Evolutionary conservation across 495 filamentous ascomycete genomes (phyloP).

Genomic region (Penicillium samsonianum): DNA sequence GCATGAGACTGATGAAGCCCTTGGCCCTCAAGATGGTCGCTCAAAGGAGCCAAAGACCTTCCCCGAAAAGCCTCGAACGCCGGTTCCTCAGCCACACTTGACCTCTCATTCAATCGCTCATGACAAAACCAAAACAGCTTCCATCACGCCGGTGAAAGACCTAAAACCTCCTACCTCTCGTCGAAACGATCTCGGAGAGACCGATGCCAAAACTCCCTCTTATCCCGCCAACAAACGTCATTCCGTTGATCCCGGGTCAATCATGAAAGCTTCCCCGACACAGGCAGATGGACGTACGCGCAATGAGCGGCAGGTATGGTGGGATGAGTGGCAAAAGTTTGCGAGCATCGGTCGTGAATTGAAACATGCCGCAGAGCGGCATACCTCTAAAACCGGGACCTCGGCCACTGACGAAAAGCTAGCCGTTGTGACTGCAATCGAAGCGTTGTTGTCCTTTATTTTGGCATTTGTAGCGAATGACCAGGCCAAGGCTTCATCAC

Average conservation of each 20-base stretch:
- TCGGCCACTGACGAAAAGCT: conserved; percentile 40
- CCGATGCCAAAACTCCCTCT: conserved; percentile 34
- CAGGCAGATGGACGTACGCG: conserved; percentile 33
- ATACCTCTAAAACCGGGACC: conserved; percentile 34
- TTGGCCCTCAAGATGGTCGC: conserved; percentile 16
- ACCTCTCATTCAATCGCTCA: conserved; percentile 20
- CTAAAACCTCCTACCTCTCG: conserved; percentile 26
- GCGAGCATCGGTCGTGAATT: conserved; percentile 46
- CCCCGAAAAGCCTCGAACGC: conserved; percentile 33
- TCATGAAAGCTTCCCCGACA: conserved; percentile 31
- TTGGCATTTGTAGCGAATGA: conserved; percentile 52
- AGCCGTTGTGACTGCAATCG: conserved; percentile 46
- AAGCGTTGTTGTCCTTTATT: conserved; percentile 53
- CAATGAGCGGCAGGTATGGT: conserved; percentile 46
- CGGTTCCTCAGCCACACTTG: conserved; percentile 11
- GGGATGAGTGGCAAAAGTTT: conserved; percentile 47
- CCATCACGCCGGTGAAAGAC: conserved; percentile 37
- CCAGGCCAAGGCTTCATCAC: conserved; percentile 36
- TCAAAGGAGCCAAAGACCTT: conserved; percentile 26
- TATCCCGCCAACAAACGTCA: conserved; percentile 29
- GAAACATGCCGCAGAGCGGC: conserved; percentile 50
- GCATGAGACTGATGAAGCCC: conserved; percentile 20
- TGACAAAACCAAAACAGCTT: conserved; percentile 30
- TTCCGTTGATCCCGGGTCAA: conserved; percentile 28
- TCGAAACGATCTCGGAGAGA: conserved; percentile 30